Conservation (phyloP, 1,284 basidiomycete genomes). For the Cutaneotrichosporon daszewskae region DNA sequence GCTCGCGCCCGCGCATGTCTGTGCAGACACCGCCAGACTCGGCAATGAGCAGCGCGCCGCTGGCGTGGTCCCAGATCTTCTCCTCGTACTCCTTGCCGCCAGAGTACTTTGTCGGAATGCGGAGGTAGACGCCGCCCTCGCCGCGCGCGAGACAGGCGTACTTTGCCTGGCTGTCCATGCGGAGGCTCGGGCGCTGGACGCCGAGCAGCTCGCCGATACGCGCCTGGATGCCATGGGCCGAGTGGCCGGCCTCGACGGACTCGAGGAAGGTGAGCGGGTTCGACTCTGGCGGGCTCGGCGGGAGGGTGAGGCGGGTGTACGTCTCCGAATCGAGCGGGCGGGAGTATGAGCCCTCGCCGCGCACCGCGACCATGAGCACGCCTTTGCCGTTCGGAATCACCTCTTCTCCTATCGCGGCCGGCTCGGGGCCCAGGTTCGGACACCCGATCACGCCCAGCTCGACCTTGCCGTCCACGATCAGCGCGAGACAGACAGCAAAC, state of each 20-base stretch:
- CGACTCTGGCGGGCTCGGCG: slow-evolving; percentile 31
- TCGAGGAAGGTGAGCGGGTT: slow-evolving; percentile 64
- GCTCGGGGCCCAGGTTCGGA: slow-evolving; percentile 76
- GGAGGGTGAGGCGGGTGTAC: slow-evolving; percentile 36
- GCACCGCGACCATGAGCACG: slow-evolving; percentile 74
- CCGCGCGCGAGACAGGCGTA: slow-evolving; percentile 83
- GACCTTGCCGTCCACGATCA: slow-evolving; percentile 78
- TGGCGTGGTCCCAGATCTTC: slow-evolving; percentile 96
- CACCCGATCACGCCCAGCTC: slow-evolving; percentile 90
- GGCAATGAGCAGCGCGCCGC: slow-evolving; percentile 75
- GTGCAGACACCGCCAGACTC: slow-evolving; percentile 85
- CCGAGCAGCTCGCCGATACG: slow-evolving; percentile 65
- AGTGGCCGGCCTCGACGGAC: slow-evolving; percentile 88
- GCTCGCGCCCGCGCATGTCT: slow-evolving; percentile 69
- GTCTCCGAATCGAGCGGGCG: slow-evolving; percentile 30
- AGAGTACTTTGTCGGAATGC: slow-evolving; percentile 67
- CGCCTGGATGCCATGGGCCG: slow-evolving; percentile 76
- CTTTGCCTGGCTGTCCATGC: slow-evolving; percentile 98
- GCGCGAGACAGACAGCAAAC: slow-evolving; percentile 91
- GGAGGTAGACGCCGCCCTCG: slow-evolving; percentile 81
- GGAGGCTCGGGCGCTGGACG: slow-evolving; percentile 58
- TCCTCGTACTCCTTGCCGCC: slow-evolving; percentile 69
- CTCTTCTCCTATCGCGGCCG: slow-evolving; percentile 55
- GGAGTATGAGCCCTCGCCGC: slow-evolving; percentile 71
- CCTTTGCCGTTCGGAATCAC: slow-evolving; percentile 54